Evolutionary conservation across 345 rosid genomes (phyloP), one percentile per base, ranked within the genome.

Genomic region (Pugionium dolabratum): DNA sequence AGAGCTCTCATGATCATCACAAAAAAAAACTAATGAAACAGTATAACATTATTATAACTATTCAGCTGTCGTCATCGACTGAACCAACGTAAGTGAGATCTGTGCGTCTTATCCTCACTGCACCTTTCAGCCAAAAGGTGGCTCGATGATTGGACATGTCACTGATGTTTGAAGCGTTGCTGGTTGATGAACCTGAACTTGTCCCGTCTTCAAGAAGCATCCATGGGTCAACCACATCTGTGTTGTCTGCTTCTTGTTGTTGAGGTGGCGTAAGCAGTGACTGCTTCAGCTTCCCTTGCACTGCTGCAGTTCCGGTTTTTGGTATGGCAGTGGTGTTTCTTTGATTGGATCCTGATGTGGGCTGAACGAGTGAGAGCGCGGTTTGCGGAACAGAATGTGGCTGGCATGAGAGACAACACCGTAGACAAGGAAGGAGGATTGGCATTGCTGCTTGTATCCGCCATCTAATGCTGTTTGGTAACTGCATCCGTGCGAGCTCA

Each of bases 371-470:
- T 54, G 87, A 66, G 51, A 91, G 75, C 51, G 95, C 86, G 7
- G 84, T 62, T 51, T 52, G 49, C 5, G 90, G 87, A 27, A 89
- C 84, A 70, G 83, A 70, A 66, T 89, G 87, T 35, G 89, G 89
- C 69, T 84, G 89, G 82, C 96, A 94, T 59, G 89, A 83, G 64
- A 85, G 51, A 42, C 73, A 75, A 54, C 84, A 82, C 44, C 83
- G 85, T 2, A 56, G 69, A 61, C 89, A 82, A 75, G 91, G 87
- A 65, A 79, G 77, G 49, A 88, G 79, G 49, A 81, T 59, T 4
- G 99, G 99, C 86, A 95, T 87, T 29, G 98, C 90, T 48, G 97
- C 83, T 85, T 95, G 99, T 63, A 95, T 89, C 41, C 98, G 94
- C 90, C 96, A 79, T 66, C 96, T 80, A 52, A 89, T 84, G 45